These are phyloP conservation scores for Citrus australasica DNA, from an alignment of 345 rosid genomes.

Conservation along the genomic window DNA sequence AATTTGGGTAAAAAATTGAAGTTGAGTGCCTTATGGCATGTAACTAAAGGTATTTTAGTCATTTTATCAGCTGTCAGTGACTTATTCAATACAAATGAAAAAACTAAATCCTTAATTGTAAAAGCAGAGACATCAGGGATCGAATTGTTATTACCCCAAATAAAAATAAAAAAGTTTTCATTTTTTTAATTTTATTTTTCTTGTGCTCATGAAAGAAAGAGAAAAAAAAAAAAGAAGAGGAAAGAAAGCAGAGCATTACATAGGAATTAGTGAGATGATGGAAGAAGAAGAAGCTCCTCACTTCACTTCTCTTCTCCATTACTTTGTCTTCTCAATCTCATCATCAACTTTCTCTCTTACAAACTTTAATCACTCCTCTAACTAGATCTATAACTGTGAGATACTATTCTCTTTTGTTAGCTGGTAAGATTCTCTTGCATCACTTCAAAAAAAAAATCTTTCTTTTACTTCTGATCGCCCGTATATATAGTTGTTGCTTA, in stretches of 20 bases:
- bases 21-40: too few species aligned
- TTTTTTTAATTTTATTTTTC: background rate
- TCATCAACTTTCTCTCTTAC: background rate
- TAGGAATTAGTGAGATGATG: slow-evolving; percentile 7
- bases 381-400: slow-evolving; percentile 3
- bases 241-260: slow-evolving; percentile 7
- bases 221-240: slow-evolving; percentile 3
- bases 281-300: slow-evolving; percentile 18
- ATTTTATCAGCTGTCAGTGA: background rate
- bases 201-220: background rate
- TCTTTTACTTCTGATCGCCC: slow-evolving; percentile 4
- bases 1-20: too few species aligned
- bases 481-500: background rate
- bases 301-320: background rate
- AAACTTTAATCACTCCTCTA: background rate
- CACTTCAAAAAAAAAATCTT: slow-evolving; percentile 2
- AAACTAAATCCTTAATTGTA: background rate
- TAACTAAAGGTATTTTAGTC: background rate
- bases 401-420: background rate
- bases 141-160: background rate
- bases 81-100: too few species aligned
- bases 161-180: background rate
- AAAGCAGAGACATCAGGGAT: background rate
- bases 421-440: slow-evolving; percentile 44
- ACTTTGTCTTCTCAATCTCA: background rate